A percentile compares a stretch with the other conserved stretches of the same genome.
Conservation (phyloP, 2,329 filamentous ascomycete species). For the Aureobasidium uvarum region DNA sequence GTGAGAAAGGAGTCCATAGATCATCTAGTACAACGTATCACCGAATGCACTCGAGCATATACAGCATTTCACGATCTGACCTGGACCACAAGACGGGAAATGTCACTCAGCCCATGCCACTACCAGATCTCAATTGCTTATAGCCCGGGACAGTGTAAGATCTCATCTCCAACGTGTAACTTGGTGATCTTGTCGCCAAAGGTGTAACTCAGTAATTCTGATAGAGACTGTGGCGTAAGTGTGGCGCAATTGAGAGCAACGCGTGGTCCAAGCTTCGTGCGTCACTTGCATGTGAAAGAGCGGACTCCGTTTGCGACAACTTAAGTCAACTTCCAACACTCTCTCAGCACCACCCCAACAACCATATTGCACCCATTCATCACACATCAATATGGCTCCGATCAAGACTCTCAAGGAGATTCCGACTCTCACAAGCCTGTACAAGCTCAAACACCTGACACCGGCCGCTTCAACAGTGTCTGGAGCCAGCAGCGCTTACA, state of each 20-base stretch:
- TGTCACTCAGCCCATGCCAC: too few species aligned
- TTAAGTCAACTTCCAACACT: background rate
- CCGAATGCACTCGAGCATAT: too few species aligned
- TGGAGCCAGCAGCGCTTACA: conserved; percentile 55
- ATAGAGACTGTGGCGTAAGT: background rate
- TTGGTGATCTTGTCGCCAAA: too few species aligned
- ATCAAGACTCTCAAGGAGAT: conserved; percentile 54
- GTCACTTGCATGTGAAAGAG: conserved; percentile 6
- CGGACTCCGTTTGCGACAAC: background rate
- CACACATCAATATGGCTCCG: conserved; percentile 28
- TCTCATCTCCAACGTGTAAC: too few species aligned
- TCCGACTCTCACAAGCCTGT: conserved; percentile 63
- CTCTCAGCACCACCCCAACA: background rate
- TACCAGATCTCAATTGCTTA: too few species aligned
- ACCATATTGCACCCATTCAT: conserved; percentile 4
- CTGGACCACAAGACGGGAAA: too few species aligned
- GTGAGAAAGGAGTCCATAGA: too few species aligned
- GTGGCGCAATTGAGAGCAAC: background rate
- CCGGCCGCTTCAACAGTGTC: conserved; percentile 34
- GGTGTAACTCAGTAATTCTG: too few species aligned
- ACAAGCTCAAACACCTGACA: conserved; percentile 56
- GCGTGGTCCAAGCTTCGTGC: background rate
- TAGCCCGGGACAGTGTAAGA: too few species aligned
- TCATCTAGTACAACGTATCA: too few species aligned
- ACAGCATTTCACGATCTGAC: too few species aligned